Evolutionary conservation across 2,329 filamentous ascomycete species (phyloP).

Genomic region (Bipolaris gigantea): DNA sequence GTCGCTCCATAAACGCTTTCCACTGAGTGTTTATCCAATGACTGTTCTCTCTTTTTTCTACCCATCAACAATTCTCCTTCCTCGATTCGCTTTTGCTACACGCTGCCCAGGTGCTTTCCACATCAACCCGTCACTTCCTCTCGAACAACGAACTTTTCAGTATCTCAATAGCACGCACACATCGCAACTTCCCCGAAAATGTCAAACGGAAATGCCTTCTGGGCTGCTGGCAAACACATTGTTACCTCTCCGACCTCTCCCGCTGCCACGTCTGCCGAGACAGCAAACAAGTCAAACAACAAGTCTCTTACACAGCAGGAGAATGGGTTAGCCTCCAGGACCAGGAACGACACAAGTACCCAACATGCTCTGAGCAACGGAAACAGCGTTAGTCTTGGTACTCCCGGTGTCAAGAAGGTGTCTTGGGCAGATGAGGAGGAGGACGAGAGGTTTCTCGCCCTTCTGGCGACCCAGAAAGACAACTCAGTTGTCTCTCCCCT

Average conservation of each 20-base stretch:
- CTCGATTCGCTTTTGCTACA: background rate
- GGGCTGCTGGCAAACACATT: constrained; percentile 6
- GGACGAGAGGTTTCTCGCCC: constrained; percentile 17
- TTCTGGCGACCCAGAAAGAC: background rate
- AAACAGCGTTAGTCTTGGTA: background rate
- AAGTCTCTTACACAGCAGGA: background rate
- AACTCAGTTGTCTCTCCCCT: background rate
- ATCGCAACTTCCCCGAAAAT: background rate
- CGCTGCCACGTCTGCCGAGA: background rate
- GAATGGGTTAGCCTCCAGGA: constrained; percentile 7
- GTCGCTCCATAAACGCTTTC: background rate
- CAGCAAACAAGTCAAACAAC: background rate
- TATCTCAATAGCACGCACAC: background rate
- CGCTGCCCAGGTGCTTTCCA: background rate
- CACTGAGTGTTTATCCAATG: background rate
- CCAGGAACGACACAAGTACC: constrained; percentile 1
- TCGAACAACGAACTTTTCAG: background rate
- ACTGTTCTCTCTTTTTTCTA: background rate
- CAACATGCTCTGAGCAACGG: background rate
- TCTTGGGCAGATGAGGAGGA: constrained; percentile 27
- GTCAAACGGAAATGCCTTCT: constrained; percentile 3
- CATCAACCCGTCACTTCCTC: background rate
- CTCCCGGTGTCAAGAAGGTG: constrained; percentile 5
- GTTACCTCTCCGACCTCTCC: constrained; percentile 1
- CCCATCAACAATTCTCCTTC: background rate